A percentile compares a stretch with the other conserved stretches of the same genome.
Conservation (phyloP, 1,284 basidiomycete genomes). For the Athelia psychrophila region DNA sequence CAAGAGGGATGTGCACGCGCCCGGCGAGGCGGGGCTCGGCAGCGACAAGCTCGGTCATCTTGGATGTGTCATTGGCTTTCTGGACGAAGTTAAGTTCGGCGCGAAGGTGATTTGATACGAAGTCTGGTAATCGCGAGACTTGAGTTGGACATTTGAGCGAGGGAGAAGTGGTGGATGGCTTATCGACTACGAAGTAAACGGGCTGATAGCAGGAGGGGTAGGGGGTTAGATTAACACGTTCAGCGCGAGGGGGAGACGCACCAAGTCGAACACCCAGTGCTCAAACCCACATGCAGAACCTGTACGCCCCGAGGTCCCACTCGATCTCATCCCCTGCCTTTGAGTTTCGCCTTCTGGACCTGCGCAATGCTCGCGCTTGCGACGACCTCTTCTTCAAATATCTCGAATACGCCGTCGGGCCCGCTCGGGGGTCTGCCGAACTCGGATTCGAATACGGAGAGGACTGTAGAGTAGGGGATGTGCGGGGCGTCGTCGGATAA, state of each 20-base stretch:
- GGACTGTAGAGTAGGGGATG: constrained; percentile 69
- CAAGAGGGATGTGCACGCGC: constrained; percentile 77
- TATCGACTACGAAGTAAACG: constrained; percentile 71
- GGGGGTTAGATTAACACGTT: neutral
- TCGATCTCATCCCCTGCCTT: constrained; percentile 82
- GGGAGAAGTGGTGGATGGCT: constrained; percentile 16
- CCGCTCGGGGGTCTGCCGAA: constrained; percentile 63
- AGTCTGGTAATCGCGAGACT: constrained; percentile 54
- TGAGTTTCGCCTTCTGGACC: constrained; percentile 77
- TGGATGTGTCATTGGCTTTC: constrained; percentile 68
- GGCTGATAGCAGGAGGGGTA: constrained; percentile 29
- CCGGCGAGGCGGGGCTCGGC: constrained; percentile 64
- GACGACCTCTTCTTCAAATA: constrained; percentile 70
- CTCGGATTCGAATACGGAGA: constrained; percentile 70
- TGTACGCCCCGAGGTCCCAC: constrained; percentile 72
- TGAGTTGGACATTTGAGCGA: neutral
- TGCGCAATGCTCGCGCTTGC: constrained; percentile 90
- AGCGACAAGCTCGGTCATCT: constrained; percentile 57
- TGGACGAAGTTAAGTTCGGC: constrained; percentile 78
- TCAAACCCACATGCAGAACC: constrained; percentile 74
- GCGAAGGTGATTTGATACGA: constrained; percentile 78
- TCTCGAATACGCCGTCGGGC: constrained; percentile 72
- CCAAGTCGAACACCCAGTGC: constrained; percentile 68
- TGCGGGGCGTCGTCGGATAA: constrained; percentile 88
- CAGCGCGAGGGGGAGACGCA: neutral